A percentile compares a stretch with the other conserved stretches of the same genome.
Conservation (phyloP, 768 basidiomycete genomes). For the Mycena rebaudengoi region DNA sequence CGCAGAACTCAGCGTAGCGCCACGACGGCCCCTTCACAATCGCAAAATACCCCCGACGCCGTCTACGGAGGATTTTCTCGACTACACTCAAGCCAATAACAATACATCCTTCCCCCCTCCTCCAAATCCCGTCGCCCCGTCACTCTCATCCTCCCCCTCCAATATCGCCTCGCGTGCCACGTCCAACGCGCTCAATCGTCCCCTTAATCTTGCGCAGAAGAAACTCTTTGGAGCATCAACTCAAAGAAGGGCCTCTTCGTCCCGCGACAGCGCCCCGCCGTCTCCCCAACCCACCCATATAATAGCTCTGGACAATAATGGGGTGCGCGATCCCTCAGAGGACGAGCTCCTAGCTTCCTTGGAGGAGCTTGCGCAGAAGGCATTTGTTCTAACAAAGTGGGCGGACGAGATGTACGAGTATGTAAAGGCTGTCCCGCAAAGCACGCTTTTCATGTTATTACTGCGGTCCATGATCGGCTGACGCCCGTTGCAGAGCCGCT, state of each 20-base stretch:
- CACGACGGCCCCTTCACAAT: conserved; percentile 67
- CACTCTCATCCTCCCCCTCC: conserved; percentile 73
- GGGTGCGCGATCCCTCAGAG: conserved; percentile 73
- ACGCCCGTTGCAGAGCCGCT: conserved; percentile 68
- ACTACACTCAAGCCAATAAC: conserved; percentile 41
- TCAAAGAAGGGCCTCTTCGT: conserved; percentile 44
- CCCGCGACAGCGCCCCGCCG: conserved; percentile 52
- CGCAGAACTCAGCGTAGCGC: conserved; percentile 70
- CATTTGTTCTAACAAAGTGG: conserved; percentile 91
- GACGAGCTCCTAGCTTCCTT: conserved; percentile 81
- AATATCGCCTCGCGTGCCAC: conserved; percentile 67
- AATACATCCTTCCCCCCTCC: conserved; percentile 76
- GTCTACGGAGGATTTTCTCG: conserved; percentile 55
- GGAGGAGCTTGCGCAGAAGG: conserved; percentile 96
- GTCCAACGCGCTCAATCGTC: conserved; percentile 79
- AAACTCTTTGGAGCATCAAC: conserved; percentile 75
- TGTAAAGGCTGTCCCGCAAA: conserved; percentile 85
- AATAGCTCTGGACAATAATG: conserved; percentile 54
- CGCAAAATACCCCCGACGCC: conserved; percentile 59
- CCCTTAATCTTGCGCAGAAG: conserved; percentile 81
- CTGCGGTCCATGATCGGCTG: conserved; percentile 9
- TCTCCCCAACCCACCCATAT: conserved; percentile 68
- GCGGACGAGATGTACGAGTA: conserved; percentile 94
- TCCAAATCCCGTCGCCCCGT: conserved; percentile 59
- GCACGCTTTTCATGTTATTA: conserved; percentile 49